Base-by-base conservation (phyloP, 2,329 filamentous ascomycete genomes). In the Verticillium zaregamsianum region DNA sequence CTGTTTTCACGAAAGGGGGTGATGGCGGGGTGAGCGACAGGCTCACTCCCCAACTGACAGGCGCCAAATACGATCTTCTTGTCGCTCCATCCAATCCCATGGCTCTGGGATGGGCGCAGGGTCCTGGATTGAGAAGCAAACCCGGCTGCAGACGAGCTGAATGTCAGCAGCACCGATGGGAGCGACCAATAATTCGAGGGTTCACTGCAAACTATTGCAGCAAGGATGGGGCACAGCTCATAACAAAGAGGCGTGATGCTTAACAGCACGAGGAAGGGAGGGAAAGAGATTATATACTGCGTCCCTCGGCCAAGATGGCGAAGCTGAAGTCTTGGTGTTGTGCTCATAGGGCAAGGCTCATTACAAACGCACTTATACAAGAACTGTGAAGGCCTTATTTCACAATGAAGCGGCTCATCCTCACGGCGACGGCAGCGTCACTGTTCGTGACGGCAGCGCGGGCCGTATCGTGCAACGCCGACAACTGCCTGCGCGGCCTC, bases 401-500 rank as follows among this genome's bases (percentile, higher is more conserved):
- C 45, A 49, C n/a, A 3, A 49, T 49, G 45, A 49, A 12, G 45
- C 7, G 6, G 8, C 12, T 25, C 45, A 23, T 49, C 8, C 9
- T 23, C 11, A n/a, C 20, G n/a, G 11, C n/a, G n/a, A n/a, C 20
- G n/a, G n/a, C 20, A 23, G 45, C 45, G 4, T 49, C 45, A 9
- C 45, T 49, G 45, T 14, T 35, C 14, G 33, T 49, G 45, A 9
- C 20, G 11, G 5, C n/a, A n/a, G 11, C 20, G 25, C 39, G 14
- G n/a, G 45, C n/a, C 5, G 45, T 20, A 11, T 23, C 45, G 20
- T 64, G 62, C 58, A 62, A 58, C 45, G 60, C 62, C 20, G 62
- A 64, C 58, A 62, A 64, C 62, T 64, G 62, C 54, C 60, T 64
- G 9, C 62, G 62, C 55, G 60, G 56, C 54, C 57, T 64, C 35